A percentile compares a stretch with the other conserved stretches of the same genome.
These are phyloP conservation scores for Gracilaria gracilis DNA, from an alignment of 23 red algal species.

Conservation along the genomic window DNA sequence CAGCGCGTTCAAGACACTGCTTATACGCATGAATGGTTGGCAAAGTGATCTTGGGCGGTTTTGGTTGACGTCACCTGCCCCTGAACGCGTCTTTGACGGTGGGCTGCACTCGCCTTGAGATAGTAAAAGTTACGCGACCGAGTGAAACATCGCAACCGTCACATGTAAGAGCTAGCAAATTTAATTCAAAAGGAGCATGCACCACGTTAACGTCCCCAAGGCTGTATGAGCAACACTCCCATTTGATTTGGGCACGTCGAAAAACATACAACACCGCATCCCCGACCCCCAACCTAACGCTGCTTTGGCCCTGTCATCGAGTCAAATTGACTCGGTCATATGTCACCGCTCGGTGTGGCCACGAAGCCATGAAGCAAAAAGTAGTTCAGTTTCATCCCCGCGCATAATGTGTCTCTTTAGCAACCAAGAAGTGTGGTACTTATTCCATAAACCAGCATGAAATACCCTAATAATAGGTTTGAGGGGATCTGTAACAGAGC, in stretches of 20 bases:
- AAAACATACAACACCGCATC: not conserved
- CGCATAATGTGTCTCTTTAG: no score
- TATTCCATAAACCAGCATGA: no score
- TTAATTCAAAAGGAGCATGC: slow-evolving; percentile 30
- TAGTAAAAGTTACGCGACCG: not conserved
- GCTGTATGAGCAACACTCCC: not conserved
- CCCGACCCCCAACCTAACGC: no score
- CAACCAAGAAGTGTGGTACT: no score
- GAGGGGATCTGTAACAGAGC: no score
- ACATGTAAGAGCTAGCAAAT: not conserved
- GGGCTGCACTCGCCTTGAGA: not conserved
- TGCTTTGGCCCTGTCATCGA: no score
- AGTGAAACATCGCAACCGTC: not conserved
- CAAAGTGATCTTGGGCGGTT: slow-evolving; percentile 5
- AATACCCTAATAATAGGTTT: no score
- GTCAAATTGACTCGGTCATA: no score
- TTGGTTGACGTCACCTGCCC: not conserved
- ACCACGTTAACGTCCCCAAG: not conserved
- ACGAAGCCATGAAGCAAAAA: no score
- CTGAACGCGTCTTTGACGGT: not conserved
- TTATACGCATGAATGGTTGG: not conserved
- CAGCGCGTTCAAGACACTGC: not conserved
- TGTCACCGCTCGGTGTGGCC: no score
- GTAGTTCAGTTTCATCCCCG: no score
- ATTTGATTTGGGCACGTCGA: not conserved